Conservation (phyloP, 352 stramenopile genomes). For the Phytophthora chlamydospora region DNA sequence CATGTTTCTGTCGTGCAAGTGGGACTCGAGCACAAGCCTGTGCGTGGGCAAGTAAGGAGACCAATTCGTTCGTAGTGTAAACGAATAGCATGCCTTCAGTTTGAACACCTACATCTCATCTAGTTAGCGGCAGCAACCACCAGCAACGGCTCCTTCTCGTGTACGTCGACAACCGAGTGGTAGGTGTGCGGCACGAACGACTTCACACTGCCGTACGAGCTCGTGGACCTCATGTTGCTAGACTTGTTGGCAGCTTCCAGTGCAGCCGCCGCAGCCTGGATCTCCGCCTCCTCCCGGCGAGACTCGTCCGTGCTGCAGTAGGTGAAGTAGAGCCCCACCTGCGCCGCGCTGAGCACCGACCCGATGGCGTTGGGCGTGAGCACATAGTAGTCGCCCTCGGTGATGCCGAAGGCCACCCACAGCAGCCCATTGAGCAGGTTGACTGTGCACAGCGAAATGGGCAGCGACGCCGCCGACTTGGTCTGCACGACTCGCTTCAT, state of each 20-base stretch:
- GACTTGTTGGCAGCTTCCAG: constrained; percentile 23
- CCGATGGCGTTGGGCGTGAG: constrained; percentile 50
- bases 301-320: constrained; percentile 41
- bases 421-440: constrained; percentile 54
- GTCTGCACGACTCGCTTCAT: constrained; percentile 48
- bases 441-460: constrained; percentile 48
- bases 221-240: not conserved
- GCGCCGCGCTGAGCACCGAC: constrained; percentile 41
- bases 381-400: constrained; percentile 48
- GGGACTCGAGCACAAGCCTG: constrained; percentile 13
- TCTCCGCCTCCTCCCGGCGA: constrained; percentile 19
- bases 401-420: constrained; percentile 52
- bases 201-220: constrained; percentile 31
- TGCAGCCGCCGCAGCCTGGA: constrained; percentile 22
- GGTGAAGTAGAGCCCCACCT: constrained; percentile 51
- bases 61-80: constrained; percentile 6
- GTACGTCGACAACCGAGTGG: constrained; percentile 20
- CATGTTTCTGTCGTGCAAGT: constrained; percentile 28
- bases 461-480: constrained; percentile 54
- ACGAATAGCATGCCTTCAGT: constrained; percentile 10
- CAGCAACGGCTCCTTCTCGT: constrained; percentile 30
- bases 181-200: constrained; percentile 16
- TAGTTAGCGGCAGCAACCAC: constrained; percentile 35
- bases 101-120: constrained; percentile 9
- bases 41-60: constrained; percentile 21